phyloP scores from a whole-genome alignment of 805 yeast species.

The Myxozyma melibiosi region DNA sequence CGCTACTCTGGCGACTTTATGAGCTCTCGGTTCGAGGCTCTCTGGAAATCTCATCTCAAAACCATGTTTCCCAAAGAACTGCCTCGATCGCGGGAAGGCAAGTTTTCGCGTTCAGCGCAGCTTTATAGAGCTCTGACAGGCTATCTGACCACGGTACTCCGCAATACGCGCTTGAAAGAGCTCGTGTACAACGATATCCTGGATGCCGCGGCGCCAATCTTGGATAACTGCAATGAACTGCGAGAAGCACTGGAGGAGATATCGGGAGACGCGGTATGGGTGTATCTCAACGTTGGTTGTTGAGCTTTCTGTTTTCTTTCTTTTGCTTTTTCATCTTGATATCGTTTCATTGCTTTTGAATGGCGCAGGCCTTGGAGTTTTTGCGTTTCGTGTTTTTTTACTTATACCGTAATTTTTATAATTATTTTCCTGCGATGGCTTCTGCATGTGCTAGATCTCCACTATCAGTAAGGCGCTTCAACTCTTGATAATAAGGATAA shows the following conservation, averaged over 20 bases:
- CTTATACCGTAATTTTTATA: too few relatives aligned
- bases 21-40: slow-evolving; percentile 38
- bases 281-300: slow-evolving; percentile 6
- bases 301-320: neutral
- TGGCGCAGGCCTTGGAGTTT: too few relatives aligned
- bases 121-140: slow-evolving; percentile 13
- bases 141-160: slow-evolving; percentile 13
- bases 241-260: slow-evolving; percentile 17
- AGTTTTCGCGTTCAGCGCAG: slow-evolving; percentile 24
- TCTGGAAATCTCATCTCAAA: slow-evolving; percentile 17
- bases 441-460: too few relatives aligned
- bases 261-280: slow-evolving; percentile 27
- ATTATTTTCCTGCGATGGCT: too few relatives aligned
- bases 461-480: too few relatives aligned
- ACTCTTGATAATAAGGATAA: too few relatives aligned
- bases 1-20: slow-evolving; percentile 43
- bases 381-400: too few relatives aligned
- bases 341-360: neutral
- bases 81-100: slow-evolving; percentile 30
- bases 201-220: slow-evolving; percentile 13
- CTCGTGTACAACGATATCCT: slow-evolving; percentile 14
- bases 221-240: slow-evolving; percentile 5
- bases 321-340: neutral
- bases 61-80: slow-evolving; percentile 16
- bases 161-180: slow-evolving; percentile 20